Base-by-base conservation (phyloP, 345 rosid species). In the Iberis pinnata region DNA sequence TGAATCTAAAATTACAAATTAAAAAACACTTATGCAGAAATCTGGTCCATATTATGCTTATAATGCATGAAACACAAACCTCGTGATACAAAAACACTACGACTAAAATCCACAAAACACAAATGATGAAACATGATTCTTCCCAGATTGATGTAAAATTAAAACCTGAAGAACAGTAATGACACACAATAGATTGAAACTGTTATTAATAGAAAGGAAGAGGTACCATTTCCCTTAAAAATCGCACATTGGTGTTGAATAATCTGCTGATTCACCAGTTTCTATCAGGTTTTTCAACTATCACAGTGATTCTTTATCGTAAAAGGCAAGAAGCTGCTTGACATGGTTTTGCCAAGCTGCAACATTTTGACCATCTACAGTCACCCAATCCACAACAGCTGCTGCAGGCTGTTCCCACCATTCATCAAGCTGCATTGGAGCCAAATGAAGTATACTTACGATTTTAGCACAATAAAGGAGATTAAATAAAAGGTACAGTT, bases 361-460 rank as follows among this genome's bases (percentile, higher is more conserved):
- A 46, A 86, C 95, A 38, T 61, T 80, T 58, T 89, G 85, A 48
- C 96, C 90, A 59, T 84, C 96, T 44, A 89, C 89, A 31, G 81
- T 55, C 19, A 79, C 86, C 96, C 96, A 86, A 70, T 89, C 96
- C 15, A 86, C 94, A 51, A 79, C 79, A 12, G 94, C 77, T 26
- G 96, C 76, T 29, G 97, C 97, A 7, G 97, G 97, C 58, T 86
- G 97, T 71, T 86, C 90, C 95, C 95, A 89, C 88, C 97, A 89
- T 59, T 84, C 94, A 17, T 86, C 82, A 22, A 89, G 77, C 97
- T 84, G 81, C 78, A 68, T 56, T 61, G 0, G 4, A 14, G 6
- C 4, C 7, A 11, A 24, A 20, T 6, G n/a, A n/a, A n/a, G n/a
- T n/a, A n/a, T n/a, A n/a, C n/a, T n/a, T n/a, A n/a, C n/a, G n/a